Evolutionary conservation across 2,329 filamentous ascomycete genomes (phyloP).

Genomic region (Ceratocystis papillata): DNA sequence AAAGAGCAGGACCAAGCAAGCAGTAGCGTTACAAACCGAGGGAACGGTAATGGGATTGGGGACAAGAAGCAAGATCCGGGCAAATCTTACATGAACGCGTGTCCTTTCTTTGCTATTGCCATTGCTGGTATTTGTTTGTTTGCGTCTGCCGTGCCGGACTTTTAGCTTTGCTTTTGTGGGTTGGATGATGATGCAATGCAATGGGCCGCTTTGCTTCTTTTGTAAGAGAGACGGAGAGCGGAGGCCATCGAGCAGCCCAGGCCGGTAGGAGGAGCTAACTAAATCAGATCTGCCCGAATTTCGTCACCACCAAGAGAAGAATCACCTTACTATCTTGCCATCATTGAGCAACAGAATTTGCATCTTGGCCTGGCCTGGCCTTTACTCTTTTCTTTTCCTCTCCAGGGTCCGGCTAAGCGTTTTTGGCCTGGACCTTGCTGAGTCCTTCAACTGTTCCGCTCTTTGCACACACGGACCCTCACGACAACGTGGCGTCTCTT

Average conservation of each 20-base stretch:
- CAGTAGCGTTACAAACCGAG: neutral
- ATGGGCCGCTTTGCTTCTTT: too few relatives aligned
- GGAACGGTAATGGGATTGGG: neutral
- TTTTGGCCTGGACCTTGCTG: neutral
- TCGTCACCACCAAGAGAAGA: too few relatives aligned
- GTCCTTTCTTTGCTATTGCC: neutral
- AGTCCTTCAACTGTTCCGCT: neutral
- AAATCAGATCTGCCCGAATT: too few relatives aligned
- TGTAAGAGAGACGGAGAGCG: too few relatives aligned
- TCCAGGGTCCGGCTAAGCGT: neutral
- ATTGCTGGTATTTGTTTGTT: neutral
- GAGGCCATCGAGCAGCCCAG: too few relatives aligned
- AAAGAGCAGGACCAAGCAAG: neutral
- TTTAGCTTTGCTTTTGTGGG: neutral
- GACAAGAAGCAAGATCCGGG: neutral
- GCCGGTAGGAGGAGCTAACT: too few relatives aligned
- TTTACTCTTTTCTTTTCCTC: neutral
- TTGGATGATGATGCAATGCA: too few relatives aligned
- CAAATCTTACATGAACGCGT: slow-evolving; percentile 3
- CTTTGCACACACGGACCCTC: neutral
- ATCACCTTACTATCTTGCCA: too few relatives aligned
- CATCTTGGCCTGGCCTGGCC: neutral
- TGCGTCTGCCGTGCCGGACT: neutral
- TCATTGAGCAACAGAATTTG: too few relatives aligned
- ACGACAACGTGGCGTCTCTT: neutral